Conservation (phyloP, 495 filamentous ascomycete genomes). For the Aspergillus incahuasiensis region DNA sequence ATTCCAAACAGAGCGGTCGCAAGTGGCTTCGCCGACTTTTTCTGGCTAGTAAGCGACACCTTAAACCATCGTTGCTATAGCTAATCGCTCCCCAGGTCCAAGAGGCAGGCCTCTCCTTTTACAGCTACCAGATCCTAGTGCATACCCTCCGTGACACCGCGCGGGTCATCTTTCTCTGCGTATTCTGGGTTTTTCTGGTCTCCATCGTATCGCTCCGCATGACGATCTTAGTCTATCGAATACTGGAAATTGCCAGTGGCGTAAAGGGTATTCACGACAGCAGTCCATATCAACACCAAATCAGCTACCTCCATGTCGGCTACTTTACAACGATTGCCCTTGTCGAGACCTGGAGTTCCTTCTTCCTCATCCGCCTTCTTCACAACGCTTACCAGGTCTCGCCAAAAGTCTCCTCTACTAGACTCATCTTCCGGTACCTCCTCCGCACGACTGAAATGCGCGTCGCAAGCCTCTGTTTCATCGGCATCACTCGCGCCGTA, state of each 20-base stretch:
- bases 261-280: not conserved
- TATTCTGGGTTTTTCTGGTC: slow-evolving; percentile 32
- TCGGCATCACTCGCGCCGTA: slow-evolving; percentile 29
- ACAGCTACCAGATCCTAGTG: slow-evolving; percentile 32
- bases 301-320: slow-evolving; percentile 31
- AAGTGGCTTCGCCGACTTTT: slow-evolving; percentile 27
- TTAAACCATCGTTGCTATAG: not conserved
- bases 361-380: slow-evolving; percentile 25
- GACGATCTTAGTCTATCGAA: slow-evolving; percentile 22
- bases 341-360: slow-evolving; percentile 26
- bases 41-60: slow-evolving; percentile 24
- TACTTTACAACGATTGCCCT: slow-evolving; percentile 33
- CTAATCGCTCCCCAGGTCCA: slow-evolving; percentile 22
- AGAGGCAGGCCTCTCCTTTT: slow-evolving; percentile 36
- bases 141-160: slow-evolving; percentile 20
- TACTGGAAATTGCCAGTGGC: slow-evolving; percentile 12
- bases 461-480: slow-evolving; percentile 26
- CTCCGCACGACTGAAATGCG: slow-evolving; percentile 35
- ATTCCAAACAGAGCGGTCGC: slow-evolving; percentile 19
- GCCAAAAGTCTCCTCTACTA: slow-evolving; percentile 11
- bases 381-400: slow-evolving; percentile 20
- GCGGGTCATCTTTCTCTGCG: slow-evolving; percentile 19
- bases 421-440: slow-evolving; percentile 26
- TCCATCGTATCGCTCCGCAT: slow-evolving; percentile 20
- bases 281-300: slow-evolving; percentile 11